Evolutionary conservation across 164 flowering plant species (phyloP).

Genomic region (Magnolia kwangsiensis): DNA sequence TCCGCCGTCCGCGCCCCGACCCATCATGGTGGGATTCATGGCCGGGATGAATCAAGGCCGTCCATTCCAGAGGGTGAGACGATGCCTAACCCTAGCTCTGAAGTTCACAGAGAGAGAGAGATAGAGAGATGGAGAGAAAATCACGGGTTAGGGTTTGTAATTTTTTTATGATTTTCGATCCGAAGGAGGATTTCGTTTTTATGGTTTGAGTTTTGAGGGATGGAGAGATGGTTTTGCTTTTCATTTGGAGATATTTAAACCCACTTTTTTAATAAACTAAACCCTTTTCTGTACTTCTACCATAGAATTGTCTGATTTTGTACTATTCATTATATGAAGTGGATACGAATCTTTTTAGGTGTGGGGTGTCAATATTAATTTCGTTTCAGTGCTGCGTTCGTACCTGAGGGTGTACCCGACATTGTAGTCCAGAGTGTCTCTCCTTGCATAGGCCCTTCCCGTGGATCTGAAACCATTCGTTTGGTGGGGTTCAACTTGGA

Average conservation of each 20-base stretch:
- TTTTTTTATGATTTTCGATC: neutral
- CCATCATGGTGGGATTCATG: constrained; percentile 67
- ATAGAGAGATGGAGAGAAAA: neutral
- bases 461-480: too few relatives aligned
- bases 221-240: neutral
- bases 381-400: neutral
- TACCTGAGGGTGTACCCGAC: neutral
- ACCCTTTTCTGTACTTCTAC: neutral
- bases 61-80: constrained; percentile 36
- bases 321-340: neutral
- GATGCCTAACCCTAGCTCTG: constrained; percentile 18
- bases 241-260: neutral
- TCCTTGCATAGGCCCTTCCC: too few relatives aligned
- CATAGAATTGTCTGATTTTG: too few relatives aligned
- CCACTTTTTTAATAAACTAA: neutral
- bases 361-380: neutral
- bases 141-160: neutral
- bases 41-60: constrained; percentile 22
- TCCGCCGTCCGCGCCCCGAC: constrained; percentile 57
- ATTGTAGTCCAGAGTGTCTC: neutral
- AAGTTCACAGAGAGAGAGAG: neutral
- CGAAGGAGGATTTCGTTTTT: neutral
- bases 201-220: neutral
- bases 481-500: too few relatives aligned
- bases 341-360: neutral